Conservation (phyloP, 1,284 basidiomycete species). For the Neolentinus lepideus region DNA sequence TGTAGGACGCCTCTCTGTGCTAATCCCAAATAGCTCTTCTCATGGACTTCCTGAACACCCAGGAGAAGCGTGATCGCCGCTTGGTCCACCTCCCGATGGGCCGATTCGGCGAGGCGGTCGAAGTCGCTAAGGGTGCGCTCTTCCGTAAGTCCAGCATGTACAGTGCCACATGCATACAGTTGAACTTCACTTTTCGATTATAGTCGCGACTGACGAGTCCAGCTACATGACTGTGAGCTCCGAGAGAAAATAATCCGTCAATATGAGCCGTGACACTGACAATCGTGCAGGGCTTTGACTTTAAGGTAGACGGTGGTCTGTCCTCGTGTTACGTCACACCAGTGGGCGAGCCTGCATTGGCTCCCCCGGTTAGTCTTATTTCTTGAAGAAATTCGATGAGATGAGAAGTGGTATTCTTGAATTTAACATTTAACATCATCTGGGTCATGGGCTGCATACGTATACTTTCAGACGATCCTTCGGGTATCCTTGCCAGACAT, state of each 20-base stretch:
- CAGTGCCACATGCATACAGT: slow-evolving; percentile 2
- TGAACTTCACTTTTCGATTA: slow-evolving; percentile 6
- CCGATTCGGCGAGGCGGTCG: slow-evolving; percentile 93
- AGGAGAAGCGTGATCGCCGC: slow-evolving; percentile 89
- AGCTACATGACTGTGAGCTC: slow-evolving; percentile 73
- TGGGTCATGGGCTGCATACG: no score
- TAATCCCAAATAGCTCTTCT: slow-evolving; percentile 56
- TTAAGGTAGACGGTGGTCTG: slow-evolving; percentile 90
- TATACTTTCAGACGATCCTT: no score
- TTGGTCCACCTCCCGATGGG: slow-evolving; percentile 94
- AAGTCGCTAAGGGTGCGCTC: slow-evolving; percentile 86
- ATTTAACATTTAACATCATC: no score
- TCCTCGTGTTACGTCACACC: slow-evolving; percentile 86
- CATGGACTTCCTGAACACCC: slow-evolving; percentile 98
- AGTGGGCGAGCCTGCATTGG: slow-evolving; percentile 57
- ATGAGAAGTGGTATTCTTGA: no score
- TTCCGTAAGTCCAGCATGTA: slow-evolving; percentile 58
- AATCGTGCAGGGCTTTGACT: slow-evolving; percentile 71
- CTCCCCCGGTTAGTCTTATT: slow-evolving; percentile 59
- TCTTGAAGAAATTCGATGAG: not conserved
- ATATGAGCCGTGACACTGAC: slow-evolving; percentile 13
- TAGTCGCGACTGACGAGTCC: slow-evolving; percentile 81
- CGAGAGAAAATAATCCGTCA: slow-evolving; percentile 6
- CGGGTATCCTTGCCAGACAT: no score
- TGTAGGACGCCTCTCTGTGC: not conserved